These are phyloP conservation scores for Spinacia oleracea DNA, from an alignment of 179 eudicot species.

Conservation along the genomic window DNA sequence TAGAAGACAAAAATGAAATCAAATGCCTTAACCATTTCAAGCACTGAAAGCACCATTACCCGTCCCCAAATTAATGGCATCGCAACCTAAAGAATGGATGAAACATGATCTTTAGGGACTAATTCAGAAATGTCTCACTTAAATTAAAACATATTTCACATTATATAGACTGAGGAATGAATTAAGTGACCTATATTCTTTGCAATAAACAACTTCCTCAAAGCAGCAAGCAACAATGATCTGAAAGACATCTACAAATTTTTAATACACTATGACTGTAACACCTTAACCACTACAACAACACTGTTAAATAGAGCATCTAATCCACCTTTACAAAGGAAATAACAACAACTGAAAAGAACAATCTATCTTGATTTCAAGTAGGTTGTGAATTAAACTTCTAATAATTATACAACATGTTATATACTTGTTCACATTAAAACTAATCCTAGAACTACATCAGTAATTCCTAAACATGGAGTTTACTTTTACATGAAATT, in stretches of 20 bases:
- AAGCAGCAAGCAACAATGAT: too few relatives aligned
- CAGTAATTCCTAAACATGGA: background rate
- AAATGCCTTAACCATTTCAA: constrained; percentile 86
- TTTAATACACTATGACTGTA: too few relatives aligned
- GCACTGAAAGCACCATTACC: constrained; percentile 84
- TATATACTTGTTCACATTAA: background rate
- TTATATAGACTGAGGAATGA: background rate
- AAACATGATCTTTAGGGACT: background rate
- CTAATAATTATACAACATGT: constrained; percentile 10
- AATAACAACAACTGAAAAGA: background rate
- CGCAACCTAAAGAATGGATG: constrained; percentile 50
- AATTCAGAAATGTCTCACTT: background rate
- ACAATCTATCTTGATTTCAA: background rate
- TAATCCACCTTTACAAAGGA: too few relatives aligned
- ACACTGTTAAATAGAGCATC: too few relatives aligned
- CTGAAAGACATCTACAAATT: too few relatives aligned
- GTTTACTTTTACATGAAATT: constrained; percentile 17
- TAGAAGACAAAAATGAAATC: constrained; percentile 22
- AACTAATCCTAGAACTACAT: background rate
- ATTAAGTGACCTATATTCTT: constrained; percentile 52
- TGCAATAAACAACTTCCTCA: constrained; percentile 62
- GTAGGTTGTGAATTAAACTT: background rate
- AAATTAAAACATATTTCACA: background rate
- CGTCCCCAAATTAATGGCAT: constrained; percentile 84
- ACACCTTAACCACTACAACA: too few relatives aligned